Base-by-base conservation (phyloP, 2,329 filamentous ascomycete species). In the Arthrobotrys iridis region DNA sequence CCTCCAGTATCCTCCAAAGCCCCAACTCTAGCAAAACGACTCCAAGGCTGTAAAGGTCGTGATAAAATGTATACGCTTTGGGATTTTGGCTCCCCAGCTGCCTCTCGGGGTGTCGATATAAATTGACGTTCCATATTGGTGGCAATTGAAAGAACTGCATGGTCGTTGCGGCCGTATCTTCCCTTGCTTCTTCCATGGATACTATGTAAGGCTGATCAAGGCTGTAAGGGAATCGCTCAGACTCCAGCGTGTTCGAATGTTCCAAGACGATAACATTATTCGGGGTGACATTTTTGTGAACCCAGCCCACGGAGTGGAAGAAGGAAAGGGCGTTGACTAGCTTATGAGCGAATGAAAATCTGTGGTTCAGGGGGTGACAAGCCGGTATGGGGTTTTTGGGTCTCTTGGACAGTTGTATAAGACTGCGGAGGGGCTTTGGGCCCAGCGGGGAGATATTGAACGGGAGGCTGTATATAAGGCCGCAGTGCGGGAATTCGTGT, bases 21-120 rank as follows among this genome's bases (percentile, higher is more conserved):
- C 57, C 57, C 20, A 60, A 22, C 33, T 60, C 57, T 6, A 60
- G 18, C 57, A 60, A 33, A 13, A 60, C 22, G 13, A 60, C 57
- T 28, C 57, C 57, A 18, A 60, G 33, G 30, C 57, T 45, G 22
- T 60, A 60, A 18, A 60, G 22, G 22, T 60, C 57, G 40, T 60
- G 57, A 4, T 45, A 13, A 20, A 45, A 43, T 30, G 35, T 30
- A 60, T 60, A 41, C 6, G 10, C 20, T 20, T 40, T 15, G 40
- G 52, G 52, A 5, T 37, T 52, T 11, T 41, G 24, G 30, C n/a
- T 37, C 22, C 52, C 35, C 11, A 26, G 35, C 10, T 59, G 52
- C 22, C 28, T n/a, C 20, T 37, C 52, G 8, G 52, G 52, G 18
- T 59, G 52, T 15, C 33, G 52, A 26, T 59, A 59, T 13, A 59